phyloP scores from a whole-genome alignment of 169 alveolate species.

The Plasmodium sp. region DNA sequence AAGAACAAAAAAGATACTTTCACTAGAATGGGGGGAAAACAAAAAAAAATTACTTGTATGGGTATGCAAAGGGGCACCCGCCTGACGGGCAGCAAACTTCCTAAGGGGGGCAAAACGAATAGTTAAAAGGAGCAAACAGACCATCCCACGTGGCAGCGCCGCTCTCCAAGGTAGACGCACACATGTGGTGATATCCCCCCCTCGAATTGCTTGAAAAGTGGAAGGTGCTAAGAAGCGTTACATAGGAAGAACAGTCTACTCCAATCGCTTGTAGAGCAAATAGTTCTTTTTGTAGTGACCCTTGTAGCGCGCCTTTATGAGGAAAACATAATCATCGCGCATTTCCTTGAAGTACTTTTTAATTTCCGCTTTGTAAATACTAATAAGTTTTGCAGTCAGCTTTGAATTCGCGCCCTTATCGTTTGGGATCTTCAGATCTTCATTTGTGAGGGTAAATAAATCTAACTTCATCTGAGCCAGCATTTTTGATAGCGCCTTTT shows the following conservation, averaged over 20 bases:
- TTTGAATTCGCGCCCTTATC: background rate
- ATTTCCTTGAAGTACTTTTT: conserved; percentile 15
- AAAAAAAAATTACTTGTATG: background rate
- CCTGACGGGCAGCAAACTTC: background rate
- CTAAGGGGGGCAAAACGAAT: background rate
- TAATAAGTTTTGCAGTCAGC: background rate
- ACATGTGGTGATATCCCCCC: background rate
- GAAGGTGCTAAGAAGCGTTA: background rate
- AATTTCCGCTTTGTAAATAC: conserved; percentile 14
- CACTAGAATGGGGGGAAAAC: background rate
- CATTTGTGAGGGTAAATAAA: background rate
- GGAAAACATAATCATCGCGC: conserved; percentile 19
- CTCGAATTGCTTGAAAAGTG: background rate
- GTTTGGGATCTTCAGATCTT: background rate
- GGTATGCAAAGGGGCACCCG: background rate
- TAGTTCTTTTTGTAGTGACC: conserved; percentile 23
- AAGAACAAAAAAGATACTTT: background rate
- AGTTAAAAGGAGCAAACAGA: background rate
- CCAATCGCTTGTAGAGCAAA: background rate
- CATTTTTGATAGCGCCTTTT: conserved; percentile 16
- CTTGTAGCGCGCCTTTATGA: conserved; percentile 5
- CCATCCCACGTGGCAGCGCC: background rate
- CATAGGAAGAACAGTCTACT: background rate
- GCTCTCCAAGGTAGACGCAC: background rate
- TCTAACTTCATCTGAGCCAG: conserved; percentile 39